Evolutionary conservation across 192 early-diverging fungal genomes (phyloP), one percentile per base, ranked within the genome.

Genomic region (Entomortierella beljakovae): DNA sequence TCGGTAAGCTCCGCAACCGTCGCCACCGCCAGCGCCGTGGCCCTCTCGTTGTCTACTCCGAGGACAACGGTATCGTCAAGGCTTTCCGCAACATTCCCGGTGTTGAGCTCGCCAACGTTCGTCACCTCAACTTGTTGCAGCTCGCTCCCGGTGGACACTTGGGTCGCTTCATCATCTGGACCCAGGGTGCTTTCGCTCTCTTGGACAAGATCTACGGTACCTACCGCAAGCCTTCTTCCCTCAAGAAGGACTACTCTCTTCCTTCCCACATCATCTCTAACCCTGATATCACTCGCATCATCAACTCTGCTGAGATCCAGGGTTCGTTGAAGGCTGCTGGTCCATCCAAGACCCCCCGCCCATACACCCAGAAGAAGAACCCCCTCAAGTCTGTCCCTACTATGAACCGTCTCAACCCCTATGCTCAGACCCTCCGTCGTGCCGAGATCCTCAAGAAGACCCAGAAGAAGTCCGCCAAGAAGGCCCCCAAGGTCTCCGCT

Each of bases 91-190:
- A 98, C 93, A 90, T 99, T 64, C 98, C 96, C 65, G 98, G 97
- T 86, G 93, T 99, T 70, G 98, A 99, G 89, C 84, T 95, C 62
- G 94, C 92, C 79, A 90, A 92, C 81, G 94, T 99, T 59, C 87
- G 88, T 67, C 83, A 87, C 84, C 89, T 99, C 64, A 99, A 98
- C 94, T 91, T 99, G 83, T 91, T 99, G 83, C 96, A 97, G 88
- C 89, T 99, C 63, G 97, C 97, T 65, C 97, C 98, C 62, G 98
- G 98, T 85, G 96, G 96, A 81, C 96, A 99, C 89, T 88, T 99
- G 82, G 97, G 98, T 71, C 95, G 97, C 83, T 99, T 99, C 88
- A 87, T 97, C 84, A 97, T 98, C 95, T 99, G 98, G 98, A 96
- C 98, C 71, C 89, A 94, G 83, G 82, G 87, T 49, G 96, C 96